A percentile compares a stretch with the other conserved stretches of the same genome.
Evolutionary conservation across 73 alveolate species (phyloP).

Genomic region (Stentor roeselii): DNA sequence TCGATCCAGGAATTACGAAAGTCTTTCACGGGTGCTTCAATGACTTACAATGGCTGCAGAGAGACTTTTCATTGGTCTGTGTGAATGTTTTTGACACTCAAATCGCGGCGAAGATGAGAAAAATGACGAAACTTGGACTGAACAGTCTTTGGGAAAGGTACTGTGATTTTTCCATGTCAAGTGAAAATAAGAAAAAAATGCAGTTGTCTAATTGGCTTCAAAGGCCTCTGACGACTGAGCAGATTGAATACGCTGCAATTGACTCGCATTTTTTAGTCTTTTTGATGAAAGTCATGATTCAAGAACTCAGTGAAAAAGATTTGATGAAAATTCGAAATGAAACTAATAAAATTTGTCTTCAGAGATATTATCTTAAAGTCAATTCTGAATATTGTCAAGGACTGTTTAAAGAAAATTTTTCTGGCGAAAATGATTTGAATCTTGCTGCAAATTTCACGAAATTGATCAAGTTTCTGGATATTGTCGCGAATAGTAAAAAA

Average conservation of each 20-base stretch:
- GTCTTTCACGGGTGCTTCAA: constrained; percentile 55
- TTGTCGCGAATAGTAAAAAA: neutral
- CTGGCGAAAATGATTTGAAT: neutral
- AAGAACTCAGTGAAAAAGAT: neutral
- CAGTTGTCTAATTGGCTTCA: constrained; percentile 73
- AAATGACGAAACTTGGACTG: constrained; percentile 35
- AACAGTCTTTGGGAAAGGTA: constrained; percentile 47
- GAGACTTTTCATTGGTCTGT: constrained; percentile 39
- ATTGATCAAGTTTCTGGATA: neutral
- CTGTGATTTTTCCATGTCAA: constrained; percentile 46
- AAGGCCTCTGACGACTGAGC: constrained; percentile 70
- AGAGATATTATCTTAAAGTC: neutral
- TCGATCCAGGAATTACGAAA: constrained; percentile 49
- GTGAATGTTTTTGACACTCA: constrained; percentile 58
- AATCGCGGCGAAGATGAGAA: neutral
- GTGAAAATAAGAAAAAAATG: constrained; percentile 47
- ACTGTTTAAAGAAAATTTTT: neutral
- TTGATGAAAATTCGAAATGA: neutral
- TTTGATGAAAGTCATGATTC: neutral
- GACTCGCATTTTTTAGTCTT: constrained; percentile 71
- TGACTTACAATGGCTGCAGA: constrained; percentile 64
- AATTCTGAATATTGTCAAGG: neutral
- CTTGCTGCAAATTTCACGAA: neutral
- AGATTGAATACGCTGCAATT: constrained; percentile 75
- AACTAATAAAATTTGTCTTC: neutral